A percentile compares a stretch with the other conserved stretches of the same genome.
These are phyloP conservation scores for Eucalyptus brandiana DNA, from an alignment of 345 rosid species.

Conservation along the genomic window DNA sequence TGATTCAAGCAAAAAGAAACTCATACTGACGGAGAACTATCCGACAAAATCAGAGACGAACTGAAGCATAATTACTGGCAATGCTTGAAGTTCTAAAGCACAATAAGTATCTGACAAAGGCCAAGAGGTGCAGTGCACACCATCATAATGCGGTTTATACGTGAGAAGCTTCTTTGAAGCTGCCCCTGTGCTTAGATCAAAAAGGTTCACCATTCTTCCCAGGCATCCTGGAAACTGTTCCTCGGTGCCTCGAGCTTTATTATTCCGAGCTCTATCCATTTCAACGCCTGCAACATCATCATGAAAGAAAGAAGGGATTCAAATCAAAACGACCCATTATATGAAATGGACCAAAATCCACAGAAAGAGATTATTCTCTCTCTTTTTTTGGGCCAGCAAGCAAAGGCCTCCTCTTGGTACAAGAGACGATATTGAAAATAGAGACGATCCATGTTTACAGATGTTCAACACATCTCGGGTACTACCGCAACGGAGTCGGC, in stretches of 20 bases:
- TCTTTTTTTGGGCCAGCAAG: not conserved
- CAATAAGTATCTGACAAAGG: not conserved
- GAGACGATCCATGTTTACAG: not conserved
- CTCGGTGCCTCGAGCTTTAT: constrained; percentile 36
- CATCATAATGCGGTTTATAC: constrained; percentile 42
- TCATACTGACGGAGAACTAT: not conserved
- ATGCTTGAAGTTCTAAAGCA: not conserved
- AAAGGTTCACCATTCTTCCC: constrained; percentile 59
- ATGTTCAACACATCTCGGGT: not conserved
- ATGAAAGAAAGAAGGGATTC: not conserved
- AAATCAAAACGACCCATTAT: not conserved
- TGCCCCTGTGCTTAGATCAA: constrained; percentile 46
- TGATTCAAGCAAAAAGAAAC: not conserved
- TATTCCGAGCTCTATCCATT: constrained; percentile 46
- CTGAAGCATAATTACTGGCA: not conserved
- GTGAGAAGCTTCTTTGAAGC: constrained; percentile 42
- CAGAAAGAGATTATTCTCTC: not conserved
- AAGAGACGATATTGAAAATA: not conserved
- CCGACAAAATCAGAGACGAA: not conserved
- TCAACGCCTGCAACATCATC: constrained; percentile 20
- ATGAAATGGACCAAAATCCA: not conserved
- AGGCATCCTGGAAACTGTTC: constrained; percentile 65
- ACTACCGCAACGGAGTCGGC: not conserved
- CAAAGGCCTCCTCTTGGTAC: not conserved
- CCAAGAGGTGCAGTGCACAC: constrained; percentile 14